These are phyloP conservation scores for Citrus unshiu DNA, from an alignment of 345 rosid genomes.

Conservation along the genomic window DNA sequence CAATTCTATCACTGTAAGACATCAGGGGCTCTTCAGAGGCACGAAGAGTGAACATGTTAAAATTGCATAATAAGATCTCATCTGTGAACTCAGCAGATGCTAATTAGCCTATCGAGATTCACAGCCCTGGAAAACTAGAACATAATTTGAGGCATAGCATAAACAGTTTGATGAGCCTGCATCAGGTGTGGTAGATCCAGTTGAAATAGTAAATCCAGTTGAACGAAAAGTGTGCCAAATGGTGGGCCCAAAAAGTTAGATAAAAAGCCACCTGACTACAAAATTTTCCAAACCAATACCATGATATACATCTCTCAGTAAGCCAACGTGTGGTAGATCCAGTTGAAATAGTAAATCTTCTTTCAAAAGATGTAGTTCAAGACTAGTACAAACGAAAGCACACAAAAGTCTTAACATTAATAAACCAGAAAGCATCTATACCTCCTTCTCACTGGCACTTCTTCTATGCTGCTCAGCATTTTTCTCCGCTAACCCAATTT, in stretches of 20 bases:
- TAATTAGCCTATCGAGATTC: background rate
- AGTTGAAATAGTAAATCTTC: background rate
- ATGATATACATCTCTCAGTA: background rate
- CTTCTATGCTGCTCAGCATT: slow-evolving; percentile 84
- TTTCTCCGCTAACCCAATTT: slow-evolving; percentile 60
- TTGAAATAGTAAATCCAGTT: no score
- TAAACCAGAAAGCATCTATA: slow-evolving; percentile 15
- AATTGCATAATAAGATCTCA: background rate
- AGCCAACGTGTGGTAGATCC: background rate
- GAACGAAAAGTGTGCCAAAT: background rate
- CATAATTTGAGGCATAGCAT: background rate
- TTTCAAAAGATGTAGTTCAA: background rate
- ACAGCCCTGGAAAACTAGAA: background rate
- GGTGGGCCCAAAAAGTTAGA: background rate
- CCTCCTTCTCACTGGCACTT: slow-evolving; percentile 92
- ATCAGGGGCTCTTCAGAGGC: background rate
- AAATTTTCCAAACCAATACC: background rate
- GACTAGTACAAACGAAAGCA: background rate
- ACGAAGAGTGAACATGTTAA: background rate
- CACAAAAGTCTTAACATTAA: background rate
- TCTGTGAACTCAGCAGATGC: background rate
- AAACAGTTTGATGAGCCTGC: background rate
- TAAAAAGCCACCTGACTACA: background rate
- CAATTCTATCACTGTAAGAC: background rate
- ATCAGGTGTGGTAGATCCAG: no score